Percentiles rank a stretch among this genome's conserved stretches.
These are phyloP conservation scores for Curvularia hawaiiensis DNA, from an alignment of 2,329 filamentous ascomycete genomes.

Conservation along the genomic window DNA sequence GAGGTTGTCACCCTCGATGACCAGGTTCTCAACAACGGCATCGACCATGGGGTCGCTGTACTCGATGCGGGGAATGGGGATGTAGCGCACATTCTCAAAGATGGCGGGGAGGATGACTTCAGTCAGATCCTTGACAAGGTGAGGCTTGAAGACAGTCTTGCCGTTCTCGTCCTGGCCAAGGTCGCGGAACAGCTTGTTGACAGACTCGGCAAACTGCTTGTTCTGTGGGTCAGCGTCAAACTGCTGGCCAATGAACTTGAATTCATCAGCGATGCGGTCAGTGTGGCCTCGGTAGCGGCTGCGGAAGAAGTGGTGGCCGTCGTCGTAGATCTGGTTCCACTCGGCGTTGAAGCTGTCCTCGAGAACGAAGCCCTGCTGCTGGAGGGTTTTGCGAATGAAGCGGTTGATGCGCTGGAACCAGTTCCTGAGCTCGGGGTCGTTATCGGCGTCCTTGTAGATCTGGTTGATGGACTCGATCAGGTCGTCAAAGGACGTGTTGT, in stretches of 20 bases:
- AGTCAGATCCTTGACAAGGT: slow-evolving; percentile 85
- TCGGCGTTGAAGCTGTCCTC: slow-evolving; percentile 78
- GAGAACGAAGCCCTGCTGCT: slow-evolving; percentile 90
- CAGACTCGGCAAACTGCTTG: slow-evolving; percentile 73
- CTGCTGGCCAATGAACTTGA: slow-evolving; percentile 87
- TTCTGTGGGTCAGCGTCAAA: slow-evolving; percentile 90
- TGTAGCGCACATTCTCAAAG: slow-evolving; percentile 85
- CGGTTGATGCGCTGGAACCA: slow-evolving; percentile 84
- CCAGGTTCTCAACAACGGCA: slow-evolving; percentile 89
- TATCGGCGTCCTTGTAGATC: slow-evolving; percentile 86
- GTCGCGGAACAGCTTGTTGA: slow-evolving; percentile 86
- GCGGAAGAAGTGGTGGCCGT: slow-evolving; percentile 83
- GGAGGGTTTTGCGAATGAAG: slow-evolving; percentile 81
- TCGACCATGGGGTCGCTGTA: slow-evolving; percentile 85
- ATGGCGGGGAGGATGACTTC: slow-evolving; percentile 83
- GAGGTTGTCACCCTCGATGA: slow-evolving; percentile 95
- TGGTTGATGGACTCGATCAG: slow-evolving; percentile 82
- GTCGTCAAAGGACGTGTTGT: slow-evolving; percentile 87
- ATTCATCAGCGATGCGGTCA: slow-evolving; percentile 83
- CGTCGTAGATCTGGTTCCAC: slow-evolving; percentile 85
- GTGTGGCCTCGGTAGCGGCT: slow-evolving; percentile 87
- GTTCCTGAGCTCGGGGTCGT: slow-evolving; percentile 80
- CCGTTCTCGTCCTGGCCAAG: slow-evolving; percentile 87
- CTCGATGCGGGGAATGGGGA: slow-evolving; percentile 93
- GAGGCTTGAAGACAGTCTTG: slow-evolving; percentile 88